Conservation (phyloP, 805 yeast species). For the Wickerhamiella kurtzmanii region DNA sequence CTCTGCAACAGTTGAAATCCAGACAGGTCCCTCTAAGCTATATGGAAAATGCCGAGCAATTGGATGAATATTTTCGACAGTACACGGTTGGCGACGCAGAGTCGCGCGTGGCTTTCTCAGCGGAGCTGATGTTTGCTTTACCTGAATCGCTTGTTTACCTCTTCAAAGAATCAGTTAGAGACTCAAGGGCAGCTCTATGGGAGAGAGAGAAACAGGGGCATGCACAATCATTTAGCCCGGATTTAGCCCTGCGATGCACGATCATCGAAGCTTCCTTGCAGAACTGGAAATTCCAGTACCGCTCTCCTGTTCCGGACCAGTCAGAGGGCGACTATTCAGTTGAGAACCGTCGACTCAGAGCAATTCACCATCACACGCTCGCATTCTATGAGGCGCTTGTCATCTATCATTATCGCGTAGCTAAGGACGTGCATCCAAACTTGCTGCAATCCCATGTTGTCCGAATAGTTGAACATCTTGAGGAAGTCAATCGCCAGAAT, state of each 20-base stretch:
- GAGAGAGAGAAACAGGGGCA: background rate
- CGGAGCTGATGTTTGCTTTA: constrained; percentile 1
- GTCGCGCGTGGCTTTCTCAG: background rate
- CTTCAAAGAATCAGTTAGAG: background rate
- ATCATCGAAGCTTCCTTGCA: background rate
- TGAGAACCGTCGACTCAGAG: background rate
- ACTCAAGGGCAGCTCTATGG: background rate
- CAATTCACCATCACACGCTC: background rate
- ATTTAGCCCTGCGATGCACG: background rate
- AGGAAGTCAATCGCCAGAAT: background rate
- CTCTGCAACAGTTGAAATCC: background rate
- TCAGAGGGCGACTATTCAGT: background rate
- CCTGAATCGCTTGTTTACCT: background rate
- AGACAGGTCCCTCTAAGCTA: background rate
- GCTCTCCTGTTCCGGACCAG: constrained; percentile 1
- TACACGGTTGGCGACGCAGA: background rate
- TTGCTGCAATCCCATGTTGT: background rate
- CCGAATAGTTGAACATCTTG: background rate
- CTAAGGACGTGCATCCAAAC: background rate
- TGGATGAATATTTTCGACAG: background rate
- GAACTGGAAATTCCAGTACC: background rate
- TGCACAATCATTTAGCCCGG: background rate
- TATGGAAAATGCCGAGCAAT: background rate
- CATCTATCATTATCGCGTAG: background rate
- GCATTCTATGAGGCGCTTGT: background rate